Percentiles rank a stretch among this genome's conserved stretches.
Evolutionary conservation across 306 rosid species (phyloP).

Genomic region (Pyrus betulifolia): DNA sequence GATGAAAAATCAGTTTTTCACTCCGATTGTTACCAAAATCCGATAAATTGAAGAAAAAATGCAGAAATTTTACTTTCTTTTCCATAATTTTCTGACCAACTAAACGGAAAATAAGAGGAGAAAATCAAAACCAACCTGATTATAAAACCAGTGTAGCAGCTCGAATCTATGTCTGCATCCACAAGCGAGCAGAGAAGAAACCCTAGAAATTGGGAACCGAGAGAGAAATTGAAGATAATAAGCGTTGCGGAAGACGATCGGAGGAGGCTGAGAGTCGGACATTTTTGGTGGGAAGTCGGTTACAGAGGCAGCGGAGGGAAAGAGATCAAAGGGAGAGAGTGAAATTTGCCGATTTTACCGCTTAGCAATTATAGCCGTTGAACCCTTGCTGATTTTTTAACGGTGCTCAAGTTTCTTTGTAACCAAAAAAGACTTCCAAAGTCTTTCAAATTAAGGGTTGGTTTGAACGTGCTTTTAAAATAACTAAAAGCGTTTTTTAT

Average conservation of each 20-base stretch:
- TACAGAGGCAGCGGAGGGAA: background rate
- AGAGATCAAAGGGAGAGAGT: conserved; percentile 18
- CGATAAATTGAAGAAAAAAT: background rate
- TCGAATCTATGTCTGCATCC: background rate
- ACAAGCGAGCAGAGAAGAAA: background rate
- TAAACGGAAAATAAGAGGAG: background rate
- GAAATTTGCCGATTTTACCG: conserved; percentile 26
- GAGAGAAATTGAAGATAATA: background rate
- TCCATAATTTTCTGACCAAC: background rate
- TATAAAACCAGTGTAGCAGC: background rate
- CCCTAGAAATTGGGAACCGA: conserved; percentile 8
- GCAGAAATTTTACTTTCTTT: background rate
- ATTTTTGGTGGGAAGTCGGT: conserved; percentile 12
- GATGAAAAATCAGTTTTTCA: background rate
- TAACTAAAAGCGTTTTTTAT: no score
- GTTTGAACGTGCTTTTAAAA: no score
- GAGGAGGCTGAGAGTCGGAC: conserved; percentile 14
- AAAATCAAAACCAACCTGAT: background rate
- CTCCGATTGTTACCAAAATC: background rate
- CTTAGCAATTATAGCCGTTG: conserved; percentile 10
- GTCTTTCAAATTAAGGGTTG: background rate
- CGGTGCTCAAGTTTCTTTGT: background rate
- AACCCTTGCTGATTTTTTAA: background rate
- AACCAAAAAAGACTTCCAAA: background rate
- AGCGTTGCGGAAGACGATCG: background rate